Evolutionary conservation across 352 stramenopile species (phyloP).

Genomic region (Phytophthora multivora): DNA sequence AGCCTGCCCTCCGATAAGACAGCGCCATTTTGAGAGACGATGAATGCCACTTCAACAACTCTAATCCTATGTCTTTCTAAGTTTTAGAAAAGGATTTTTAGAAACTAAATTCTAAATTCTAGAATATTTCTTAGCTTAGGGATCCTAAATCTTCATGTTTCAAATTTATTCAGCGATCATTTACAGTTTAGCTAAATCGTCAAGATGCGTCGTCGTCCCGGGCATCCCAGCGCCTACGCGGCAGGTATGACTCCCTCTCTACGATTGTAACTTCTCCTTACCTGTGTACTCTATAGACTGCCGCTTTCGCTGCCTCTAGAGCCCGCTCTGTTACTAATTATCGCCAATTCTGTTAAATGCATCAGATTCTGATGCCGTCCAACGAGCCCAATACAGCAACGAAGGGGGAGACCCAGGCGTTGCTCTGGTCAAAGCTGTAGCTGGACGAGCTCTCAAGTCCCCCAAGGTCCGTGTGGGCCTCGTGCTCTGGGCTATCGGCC

Average conservation of each 20-base stretch:
- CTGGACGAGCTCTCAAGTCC: slow-evolving; percentile 57
- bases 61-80: neutral
- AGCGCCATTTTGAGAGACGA: too few relatives aligned
- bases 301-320: neutral
- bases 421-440: slow-evolving; percentile 58
- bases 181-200: neutral
- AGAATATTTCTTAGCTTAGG: neutral
- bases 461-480: slow-evolving; percentile 69
- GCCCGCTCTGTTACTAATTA: slow-evolving; percentile 14
- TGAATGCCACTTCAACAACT: neutral
- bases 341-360: slow-evolving; percentile 8
- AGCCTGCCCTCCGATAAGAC: too few relatives aligned
- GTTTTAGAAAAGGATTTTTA: neutral
- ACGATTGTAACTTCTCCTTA: neutral
- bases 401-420: slow-evolving; percentile 47
- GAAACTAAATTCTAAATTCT: neutral
- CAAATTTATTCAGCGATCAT: slow-evolving; percentile 1
- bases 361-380: slow-evolving; percentile 35
- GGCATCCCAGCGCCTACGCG: slow-evolving; percentile 21
- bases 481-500: slow-evolving; percentile 71
- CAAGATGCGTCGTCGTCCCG: slow-evolving; percentile 42
- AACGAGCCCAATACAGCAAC: slow-evolving; percentile 21
- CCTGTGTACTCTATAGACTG: slow-evolving; percentile 1
- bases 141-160: neutral
- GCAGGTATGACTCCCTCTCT: slow-evolving; percentile 16